Conservation (phyloP, 441 rosid genomes). For the Rhodomyrtus psidioides region DNA sequence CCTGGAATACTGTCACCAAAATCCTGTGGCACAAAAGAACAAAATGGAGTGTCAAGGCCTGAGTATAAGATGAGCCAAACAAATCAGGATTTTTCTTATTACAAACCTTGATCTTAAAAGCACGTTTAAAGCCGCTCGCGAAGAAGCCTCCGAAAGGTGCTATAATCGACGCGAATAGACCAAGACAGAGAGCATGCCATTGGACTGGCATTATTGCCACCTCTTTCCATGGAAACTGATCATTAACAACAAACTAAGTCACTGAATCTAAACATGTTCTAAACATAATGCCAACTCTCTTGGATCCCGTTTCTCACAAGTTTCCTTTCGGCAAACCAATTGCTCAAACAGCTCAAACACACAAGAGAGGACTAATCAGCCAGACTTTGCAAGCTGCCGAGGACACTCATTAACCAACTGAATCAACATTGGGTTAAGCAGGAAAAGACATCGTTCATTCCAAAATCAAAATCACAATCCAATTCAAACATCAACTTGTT, state of each 20-base stretch:
- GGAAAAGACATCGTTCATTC: background rate
- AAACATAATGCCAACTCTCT: background rate
- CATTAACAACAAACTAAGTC: background rate
- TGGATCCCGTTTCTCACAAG: background rate
- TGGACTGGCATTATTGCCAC: conserved; percentile 65
- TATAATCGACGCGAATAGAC: conserved; percentile 87
- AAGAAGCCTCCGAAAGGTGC: conserved; percentile 98
- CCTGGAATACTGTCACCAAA: conserved; percentile 96
- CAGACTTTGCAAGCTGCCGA: background rate
- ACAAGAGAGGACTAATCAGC: background rate
- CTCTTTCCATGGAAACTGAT: conserved; percentile 79
- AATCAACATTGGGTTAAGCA: background rate
- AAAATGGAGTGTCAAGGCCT: background rate
- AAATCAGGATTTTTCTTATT: background rate
- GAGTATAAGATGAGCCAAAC: background rate
- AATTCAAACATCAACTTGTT: background rate
- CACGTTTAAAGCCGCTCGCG: conserved; percentile 94
- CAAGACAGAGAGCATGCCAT: conserved; percentile 85
- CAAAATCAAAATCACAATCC: background rate
- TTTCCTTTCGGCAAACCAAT: background rate
- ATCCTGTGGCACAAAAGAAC: conserved; percentile 39
- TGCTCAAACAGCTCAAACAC: background rate
- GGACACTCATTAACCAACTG: background rate
- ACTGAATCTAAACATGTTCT: background rate
- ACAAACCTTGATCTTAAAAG: conserved; percentile 77